These are phyloP conservation scores for Zygoascus meyerae DNA, from an alignment of 1,139 yeast species.

Conservation along the genomic window DNA sequence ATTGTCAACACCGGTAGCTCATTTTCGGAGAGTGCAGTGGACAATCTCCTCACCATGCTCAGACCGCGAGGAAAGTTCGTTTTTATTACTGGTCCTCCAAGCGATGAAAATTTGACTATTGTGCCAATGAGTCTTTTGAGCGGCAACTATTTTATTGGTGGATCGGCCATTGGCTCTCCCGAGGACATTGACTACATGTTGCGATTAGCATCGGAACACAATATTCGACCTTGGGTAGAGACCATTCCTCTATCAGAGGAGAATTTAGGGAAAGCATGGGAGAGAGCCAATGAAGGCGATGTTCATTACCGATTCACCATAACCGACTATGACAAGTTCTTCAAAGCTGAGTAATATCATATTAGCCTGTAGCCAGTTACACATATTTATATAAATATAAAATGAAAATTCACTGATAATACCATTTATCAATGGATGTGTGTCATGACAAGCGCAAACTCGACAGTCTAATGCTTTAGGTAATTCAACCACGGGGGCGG, in stretches of 20 bases:
- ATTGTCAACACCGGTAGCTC: conserved; percentile 29
- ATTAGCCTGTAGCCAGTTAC: too few relatives aligned
- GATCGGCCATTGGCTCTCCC: conserved; percentile 23
- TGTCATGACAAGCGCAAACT: too few relatives aligned
- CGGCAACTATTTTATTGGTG: conserved; percentile 14
- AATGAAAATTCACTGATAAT: too few relatives aligned
- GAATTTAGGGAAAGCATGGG: conserved; percentile 15
- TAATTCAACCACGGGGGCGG: too few relatives aligned
- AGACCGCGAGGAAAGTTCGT: conserved; percentile 21
- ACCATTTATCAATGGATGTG: too few relatives aligned
- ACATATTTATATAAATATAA: too few relatives aligned
- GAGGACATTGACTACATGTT: conserved; percentile 25
- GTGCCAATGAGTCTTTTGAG: conserved; percentile 11
- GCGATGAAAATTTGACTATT: conserved; percentile 6
- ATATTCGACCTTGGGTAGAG: conserved; percentile 18
- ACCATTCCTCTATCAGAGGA: conserved; percentile 17
- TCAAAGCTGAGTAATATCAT: background rate
- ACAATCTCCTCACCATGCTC: background rate
- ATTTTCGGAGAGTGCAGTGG: conserved; percentile 25
- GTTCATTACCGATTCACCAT: conserved; percentile 11
- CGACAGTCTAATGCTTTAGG: too few relatives aligned
- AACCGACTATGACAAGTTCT: conserved; percentile 4
- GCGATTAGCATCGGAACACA: conserved; percentile 22
- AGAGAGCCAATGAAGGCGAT: conserved; percentile 9
- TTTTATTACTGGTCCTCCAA: conserved; percentile 1